Base-by-base conservation (phyloP, 306 rosid species). In the Cajanus cajan region DNA sequence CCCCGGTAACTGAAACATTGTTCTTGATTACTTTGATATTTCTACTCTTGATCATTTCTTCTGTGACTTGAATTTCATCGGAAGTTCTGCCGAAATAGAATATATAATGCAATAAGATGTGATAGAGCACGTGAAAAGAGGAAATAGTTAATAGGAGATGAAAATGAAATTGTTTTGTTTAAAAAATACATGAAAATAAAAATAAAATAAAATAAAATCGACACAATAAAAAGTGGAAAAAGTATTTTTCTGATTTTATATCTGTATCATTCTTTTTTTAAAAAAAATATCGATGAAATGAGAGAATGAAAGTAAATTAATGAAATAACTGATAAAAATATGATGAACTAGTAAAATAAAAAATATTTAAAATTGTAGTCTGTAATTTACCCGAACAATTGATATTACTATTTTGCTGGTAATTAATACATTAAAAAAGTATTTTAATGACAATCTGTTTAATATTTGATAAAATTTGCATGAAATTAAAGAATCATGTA, bases 1-100 rank as follows among this genome's bases (percentile, higher is more conserved):
- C 87, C 50, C 71, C 52, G 63, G 9, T 79, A 47, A 71, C 68
- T 70, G 57, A 65, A 76, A 58, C 82, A 59, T 55, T 15, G 68
- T 76, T 84, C 70, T 55, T 31, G 37, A 52, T 61, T 74, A 74
- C 70, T 45, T 77, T 31, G 31, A 9, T 31, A 28, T 57, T 73
- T 62, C 67, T 33, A 10, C 55, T 61, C 33, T 78, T 66, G 15
- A 73, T 74, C 76, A 47, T 83, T 37, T 48, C 48, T 66, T 39
- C 48, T 55, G 41, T 44, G 44, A 33, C 41, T 54, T 66, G 7
- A 25, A 7, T 72, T 4, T 31, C 36, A 14, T 79, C n/a, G 37
- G 24, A 68, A 24, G 45, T 48, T 72, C 47, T 16, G 37, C 45
- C 66, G 58, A 31, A 33, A 66, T 28, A 8, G 9, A 19, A 33